Percentiles rank a stretch among this genome's conserved stretches.
phyloP scores from a whole-genome alignment of 257 asterid species.

The Schizonepeta tenuifolia region DNA sequence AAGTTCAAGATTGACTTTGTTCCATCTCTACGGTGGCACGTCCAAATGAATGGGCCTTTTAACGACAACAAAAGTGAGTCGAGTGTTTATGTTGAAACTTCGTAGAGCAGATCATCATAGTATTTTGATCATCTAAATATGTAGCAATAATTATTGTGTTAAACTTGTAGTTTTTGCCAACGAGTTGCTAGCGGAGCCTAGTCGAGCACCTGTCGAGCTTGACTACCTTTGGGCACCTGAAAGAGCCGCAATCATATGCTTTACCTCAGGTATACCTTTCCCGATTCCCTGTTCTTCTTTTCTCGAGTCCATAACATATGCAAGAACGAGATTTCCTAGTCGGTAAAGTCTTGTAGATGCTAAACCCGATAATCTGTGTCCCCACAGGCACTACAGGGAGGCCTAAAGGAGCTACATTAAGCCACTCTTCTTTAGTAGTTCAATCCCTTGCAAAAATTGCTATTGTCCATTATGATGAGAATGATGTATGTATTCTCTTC shows the following conservation, averaged over 20 bases:
- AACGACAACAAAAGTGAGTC: conserved; percentile 29
- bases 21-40: conserved; percentile 70
- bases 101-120: too few species aligned
- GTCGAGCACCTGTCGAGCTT: conserved; percentile 25
- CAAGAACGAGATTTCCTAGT: not conserved
- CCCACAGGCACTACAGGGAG: conserved; percentile 80
- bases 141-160: conserved; percentile 13
- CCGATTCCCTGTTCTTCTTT: not conserved
- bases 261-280: conserved; percentile 59
- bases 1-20: conserved; percentile 50
- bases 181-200: conserved; percentile 46
- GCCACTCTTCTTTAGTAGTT: conserved; percentile 72
- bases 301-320: not conserved
- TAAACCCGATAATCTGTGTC: not conserved
- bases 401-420: conserved; percentile 85
- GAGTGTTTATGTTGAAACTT: conserved; percentile 29
- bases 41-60: conserved; percentile 47
- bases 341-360: not conserved
- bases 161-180: conserved; percentile 56
- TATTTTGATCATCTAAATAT: too few species aligned
- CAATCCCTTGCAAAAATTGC: conserved; percentile 94
- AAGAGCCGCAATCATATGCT: conserved; percentile 75
- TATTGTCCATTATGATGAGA: conserved; percentile 70
- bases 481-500: conserved; percentile 60
- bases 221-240: conserved; percentile 77